A percentile compares a stretch with the other conserved stretches of the same genome.
These are phyloP conservation scores for Colletotrichum sublineola DNA, from an alignment of 2,329 filamentous ascomycete species.

Conservation along the genomic window DNA sequence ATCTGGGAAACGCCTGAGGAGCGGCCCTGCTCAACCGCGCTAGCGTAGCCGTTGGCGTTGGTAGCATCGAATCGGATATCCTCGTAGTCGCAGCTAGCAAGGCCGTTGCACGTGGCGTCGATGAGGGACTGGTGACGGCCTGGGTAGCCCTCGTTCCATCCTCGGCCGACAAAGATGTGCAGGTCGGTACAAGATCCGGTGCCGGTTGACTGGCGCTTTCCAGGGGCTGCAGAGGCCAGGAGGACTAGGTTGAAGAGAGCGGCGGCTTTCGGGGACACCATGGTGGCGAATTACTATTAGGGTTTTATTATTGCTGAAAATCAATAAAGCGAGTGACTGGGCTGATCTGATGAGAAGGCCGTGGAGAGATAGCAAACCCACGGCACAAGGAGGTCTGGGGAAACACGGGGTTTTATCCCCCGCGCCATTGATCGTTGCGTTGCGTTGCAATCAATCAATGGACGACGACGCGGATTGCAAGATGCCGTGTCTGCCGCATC, in stretches of 20 bases:
- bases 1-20: constrained; percentile 54
- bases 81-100: constrained; percentile 49
- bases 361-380: background rate
- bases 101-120: constrained; percentile 47
- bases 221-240: constrained; percentile 37
- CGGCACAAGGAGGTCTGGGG: constrained; percentile 9
- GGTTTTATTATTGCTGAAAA: background rate
- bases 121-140: constrained; percentile 48
- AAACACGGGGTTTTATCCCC: constrained; percentile 24
- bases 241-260: constrained; percentile 37
- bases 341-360: constrained; percentile 2
- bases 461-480: constrained; percentile 12
- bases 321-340: constrained; percentile 31
- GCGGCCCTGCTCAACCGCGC: constrained; percentile 54
- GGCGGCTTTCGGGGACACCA: constrained; percentile 28
- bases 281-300: constrained; percentile 35
- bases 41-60: constrained; percentile 52
- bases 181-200: constrained; percentile 46
- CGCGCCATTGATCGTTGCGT: background rate
- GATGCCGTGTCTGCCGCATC: constrained; percentile 29
- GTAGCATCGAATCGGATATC: constrained; percentile 49
- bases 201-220: constrained; percentile 36
- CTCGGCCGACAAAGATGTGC: constrained; percentile 48
- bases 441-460: background rate
- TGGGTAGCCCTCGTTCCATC: constrained; percentile 50